Conservation (phyloP, 257 asterid species). For the Nicotiana tabacum region DNA sequence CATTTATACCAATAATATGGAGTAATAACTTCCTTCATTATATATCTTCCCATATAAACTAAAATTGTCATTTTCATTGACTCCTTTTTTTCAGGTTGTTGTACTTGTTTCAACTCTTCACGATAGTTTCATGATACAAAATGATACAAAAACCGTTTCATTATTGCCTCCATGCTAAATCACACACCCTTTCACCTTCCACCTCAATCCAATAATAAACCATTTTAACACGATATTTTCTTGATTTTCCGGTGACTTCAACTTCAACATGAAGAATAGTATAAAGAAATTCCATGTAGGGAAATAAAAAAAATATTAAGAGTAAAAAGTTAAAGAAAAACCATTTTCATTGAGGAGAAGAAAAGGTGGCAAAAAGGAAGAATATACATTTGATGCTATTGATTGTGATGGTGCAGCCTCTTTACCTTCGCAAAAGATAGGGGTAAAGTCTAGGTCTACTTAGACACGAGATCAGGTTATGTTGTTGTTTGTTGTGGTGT, state of each 20-base stretch:
- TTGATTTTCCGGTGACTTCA: constrained; percentile 1
- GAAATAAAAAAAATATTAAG: neutral
- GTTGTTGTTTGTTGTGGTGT: neutral
- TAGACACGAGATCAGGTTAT: too few species aligned
- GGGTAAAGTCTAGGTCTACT: too few species aligned
- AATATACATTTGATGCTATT: constrained; percentile 7
- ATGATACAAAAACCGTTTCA: constrained; percentile 24
- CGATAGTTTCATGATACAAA: constrained; percentile 36
- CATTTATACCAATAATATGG: neutral
- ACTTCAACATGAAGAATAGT: neutral
- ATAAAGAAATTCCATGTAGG: neutral
- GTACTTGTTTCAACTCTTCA: constrained; percentile 36
- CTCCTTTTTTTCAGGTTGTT: constrained; percentile 38
- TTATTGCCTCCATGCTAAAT: constrained; percentile 21
- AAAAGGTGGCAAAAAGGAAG: neutral
- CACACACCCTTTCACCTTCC: neutral
- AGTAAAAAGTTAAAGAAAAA: neutral
- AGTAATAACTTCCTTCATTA: neutral
- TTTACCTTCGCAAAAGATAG: neutral
- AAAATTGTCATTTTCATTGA: constrained; percentile 12
- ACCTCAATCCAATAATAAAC: neutral
- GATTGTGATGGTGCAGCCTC: neutral
- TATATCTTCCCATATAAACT: neutral
- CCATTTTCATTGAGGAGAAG: neutral
- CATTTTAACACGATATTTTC: neutral